A percentile compares a stretch with the other conserved stretches of the same genome.
Evolutionary conservation across 305 asterid genomes (phyloP).

Genomic region (Withania somnifera): DNA sequence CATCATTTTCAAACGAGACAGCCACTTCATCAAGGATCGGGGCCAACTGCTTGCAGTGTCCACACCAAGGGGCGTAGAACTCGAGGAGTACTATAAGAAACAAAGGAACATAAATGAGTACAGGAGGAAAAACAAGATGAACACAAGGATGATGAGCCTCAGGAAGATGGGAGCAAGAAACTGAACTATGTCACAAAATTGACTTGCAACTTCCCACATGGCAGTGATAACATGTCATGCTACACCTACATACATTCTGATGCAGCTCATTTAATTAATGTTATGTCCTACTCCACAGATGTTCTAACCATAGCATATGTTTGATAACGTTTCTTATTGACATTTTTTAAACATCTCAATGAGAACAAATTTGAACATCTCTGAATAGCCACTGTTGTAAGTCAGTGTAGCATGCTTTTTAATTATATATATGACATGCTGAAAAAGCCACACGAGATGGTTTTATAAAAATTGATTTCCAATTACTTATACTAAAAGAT

Average conservation of each 20-base stretch:
- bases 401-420: not conserved
- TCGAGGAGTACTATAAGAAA: slow-evolving; percentile 52
- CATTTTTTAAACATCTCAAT: not conserved
- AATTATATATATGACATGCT: not conserved
- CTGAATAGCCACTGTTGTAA: not conserved
- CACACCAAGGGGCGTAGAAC: slow-evolving; percentile 92
- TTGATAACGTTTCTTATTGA: not conserved
- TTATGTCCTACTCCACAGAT: not conserved
- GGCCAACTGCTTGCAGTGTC: slow-evolving; percentile 81
- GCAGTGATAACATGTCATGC: not conserved
- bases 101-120: not conserved
- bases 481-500: no score
- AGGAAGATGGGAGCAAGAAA: not conserved
- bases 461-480: no score
- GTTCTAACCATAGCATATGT: not conserved
- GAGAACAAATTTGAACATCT: not conserved
- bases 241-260: not conserved
- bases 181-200: not conserved
- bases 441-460: no score
- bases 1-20: slow-evolving; percentile 43
- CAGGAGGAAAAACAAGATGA: not conserved
- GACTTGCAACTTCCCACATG: not conserved
- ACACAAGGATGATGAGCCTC: not conserved
- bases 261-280: not conserved
- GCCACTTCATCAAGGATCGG: slow-evolving; percentile 92